These are phyloP conservation scores for Saccharomycopsis fodiens DNA, from an alignment of 805 yeast species.

Conservation along the genomic window DNA sequence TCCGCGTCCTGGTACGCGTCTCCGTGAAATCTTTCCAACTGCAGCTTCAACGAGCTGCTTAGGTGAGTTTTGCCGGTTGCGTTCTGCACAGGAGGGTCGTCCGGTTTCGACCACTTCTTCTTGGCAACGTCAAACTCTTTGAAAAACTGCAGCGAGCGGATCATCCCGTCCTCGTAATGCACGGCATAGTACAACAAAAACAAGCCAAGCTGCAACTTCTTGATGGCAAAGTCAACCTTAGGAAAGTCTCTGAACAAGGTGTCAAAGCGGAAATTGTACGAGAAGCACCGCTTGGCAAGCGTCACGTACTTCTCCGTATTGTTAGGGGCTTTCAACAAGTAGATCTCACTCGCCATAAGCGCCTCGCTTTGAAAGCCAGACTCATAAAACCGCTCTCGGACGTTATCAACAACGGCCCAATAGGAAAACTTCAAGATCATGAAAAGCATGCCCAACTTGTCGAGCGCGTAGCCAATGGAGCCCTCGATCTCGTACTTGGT, in stretches of 20 bases:
- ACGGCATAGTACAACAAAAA: constrained; percentile 3
- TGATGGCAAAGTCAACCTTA: constrained; percentile 13
- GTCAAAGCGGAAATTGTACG: constrained; percentile 14
- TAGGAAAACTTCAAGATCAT: constrained; percentile 12
- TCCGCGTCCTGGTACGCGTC: background rate
- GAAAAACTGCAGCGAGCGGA: constrained; percentile 10
- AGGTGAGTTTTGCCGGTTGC: background rate
- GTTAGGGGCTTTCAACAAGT: constrained; percentile 2
- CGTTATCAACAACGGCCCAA: constrained; percentile 2
- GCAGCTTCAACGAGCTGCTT: background rate
- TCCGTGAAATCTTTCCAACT: background rate
- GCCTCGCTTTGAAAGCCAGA: constrained; percentile 6
- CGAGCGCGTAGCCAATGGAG: constrained; percentile 13
- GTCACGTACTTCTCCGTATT: constrained; percentile 5
- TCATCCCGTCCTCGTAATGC: constrained; percentile 13
- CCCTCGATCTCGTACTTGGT: background rate
- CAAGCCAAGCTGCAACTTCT: constrained; percentile 17
- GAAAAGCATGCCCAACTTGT: constrained; percentile 13
- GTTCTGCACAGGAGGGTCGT: background rate
- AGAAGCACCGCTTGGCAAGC: constrained; percentile 17
- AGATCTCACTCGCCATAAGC: constrained; percentile 8
- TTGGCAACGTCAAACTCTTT: constrained; percentile 2
- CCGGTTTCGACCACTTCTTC: background rate
- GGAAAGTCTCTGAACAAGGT: constrained; percentile 13
- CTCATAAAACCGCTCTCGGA: constrained; percentile 13